Base-by-base conservation (phyloP, 2,329 filamentous ascomycete species). In the Verticillium isaacii region DNA sequence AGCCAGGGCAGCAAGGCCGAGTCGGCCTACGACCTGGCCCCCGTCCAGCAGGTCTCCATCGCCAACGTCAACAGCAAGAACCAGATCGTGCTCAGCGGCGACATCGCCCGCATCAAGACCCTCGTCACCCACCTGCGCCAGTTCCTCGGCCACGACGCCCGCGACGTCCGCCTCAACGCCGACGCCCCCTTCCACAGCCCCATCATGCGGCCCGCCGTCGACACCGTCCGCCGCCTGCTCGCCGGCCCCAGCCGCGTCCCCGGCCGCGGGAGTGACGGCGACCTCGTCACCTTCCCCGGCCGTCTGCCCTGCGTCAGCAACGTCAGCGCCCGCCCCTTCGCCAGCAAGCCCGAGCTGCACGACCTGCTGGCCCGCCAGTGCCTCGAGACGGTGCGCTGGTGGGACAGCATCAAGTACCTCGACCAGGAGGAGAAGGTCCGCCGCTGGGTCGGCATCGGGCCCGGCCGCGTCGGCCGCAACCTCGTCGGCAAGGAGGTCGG, bases 51-150 rank as follows among this genome's bases (percentile, higher is more conserved):
- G 75, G 93, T 97, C 58, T 81, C 90, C 67, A 93, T 98, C 68
- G 94, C 93, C 63, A 97, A 98, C 75, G 88, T 96, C 77, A 98
- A 98, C 78, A 92, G 89, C 74, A 95, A 93, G 78, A 97, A 97
- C 73, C 94, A 98, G 78, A 96, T 98, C 69, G 94, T 97, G 59
- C 81, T 98, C 59, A 95, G 91, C 71, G 94, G 94, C 39, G 94
- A 88, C 74, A 89, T 97, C 60, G 88, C 89, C 69, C 84, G 88
- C 68, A 97, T 97, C 74, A 88, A 87, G 69, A 89, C 88, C 61
- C 85, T 97, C 19, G 80, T 97, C 60, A 88, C 91, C 12, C 93
- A 97, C 72, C 82, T 98, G 62, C 82, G 93, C 59, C 92, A 96
- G 72, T 97, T 97, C 72, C 86, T 92, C 11, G 93, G 93, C 12